These are phyloP conservation scores for Whalleya microplaca DNA, from an alignment of 2,329 filamentous ascomycete genomes.

Conservation along the genomic window DNA sequence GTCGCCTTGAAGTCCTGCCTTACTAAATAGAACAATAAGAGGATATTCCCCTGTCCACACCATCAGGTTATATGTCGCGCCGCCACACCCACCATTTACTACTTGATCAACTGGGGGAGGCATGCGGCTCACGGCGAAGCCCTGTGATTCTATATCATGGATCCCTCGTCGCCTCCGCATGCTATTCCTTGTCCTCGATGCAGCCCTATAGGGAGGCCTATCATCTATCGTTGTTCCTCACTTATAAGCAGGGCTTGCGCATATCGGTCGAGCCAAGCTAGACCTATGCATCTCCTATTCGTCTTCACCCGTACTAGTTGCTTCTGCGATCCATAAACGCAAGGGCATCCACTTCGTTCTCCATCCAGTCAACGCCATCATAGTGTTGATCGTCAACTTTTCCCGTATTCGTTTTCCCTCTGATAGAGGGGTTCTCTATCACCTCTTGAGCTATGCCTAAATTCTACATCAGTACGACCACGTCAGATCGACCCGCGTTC, in stretches of 20 bases:
- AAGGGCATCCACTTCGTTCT: conserved; percentile 13
- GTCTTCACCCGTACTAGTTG: conserved; percentile 30
- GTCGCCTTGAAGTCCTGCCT: neutral
- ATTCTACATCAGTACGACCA: conserved; percentile 17
- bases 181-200: conserved; percentile 5
- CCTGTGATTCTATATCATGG: conserved; percentile 18
- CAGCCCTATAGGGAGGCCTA: conserved; percentile 33
- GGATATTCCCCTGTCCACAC: neutral
- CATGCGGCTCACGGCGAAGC: conserved; percentile 20
- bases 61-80: neutral
- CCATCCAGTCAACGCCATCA: conserved; percentile 18
- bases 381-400: conserved; percentile 15
- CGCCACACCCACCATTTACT: conserved; percentile 10
- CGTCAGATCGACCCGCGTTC: conserved; percentile 21
- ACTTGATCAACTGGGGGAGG: conserved; percentile 10
- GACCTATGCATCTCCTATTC: conserved; percentile 25
- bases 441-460: conserved; percentile 23
- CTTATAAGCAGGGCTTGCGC: conserved; percentile 30
- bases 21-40: neutral
- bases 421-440: conserved; percentile 21
- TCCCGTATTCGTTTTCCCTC: conserved; percentile 9
- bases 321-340: conserved; percentile 22
- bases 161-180: conserved; percentile 20
- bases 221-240: conserved; percentile 22
- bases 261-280: conserved; percentile 23